Percentiles rank a stretch among this genome's conserved stretches.
These are phyloP conservation scores for Saturnispora sekii DNA, from an alignment of 805 yeast species.

Conservation along the genomic window DNA sequence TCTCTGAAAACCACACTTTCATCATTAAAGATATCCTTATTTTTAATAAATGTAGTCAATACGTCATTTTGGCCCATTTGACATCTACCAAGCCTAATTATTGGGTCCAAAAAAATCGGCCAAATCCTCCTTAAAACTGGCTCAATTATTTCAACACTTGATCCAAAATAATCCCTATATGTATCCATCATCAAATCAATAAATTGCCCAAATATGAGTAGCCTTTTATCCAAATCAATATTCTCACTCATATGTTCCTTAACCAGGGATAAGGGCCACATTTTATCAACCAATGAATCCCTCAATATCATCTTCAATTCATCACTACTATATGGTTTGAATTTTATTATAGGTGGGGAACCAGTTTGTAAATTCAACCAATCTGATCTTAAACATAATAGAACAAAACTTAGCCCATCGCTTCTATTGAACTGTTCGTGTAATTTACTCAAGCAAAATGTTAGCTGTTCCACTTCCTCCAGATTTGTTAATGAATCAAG, in stretches of 20 bases:
- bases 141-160: conserved; percentile 30
- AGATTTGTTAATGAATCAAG: conserved; percentile 32
- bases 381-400: conserved; percentile 32
- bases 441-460: conserved; percentile 32
- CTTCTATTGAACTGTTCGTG: conserved; percentile 31
- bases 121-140: conserved; percentile 23
- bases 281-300: conserved; percentile 9
- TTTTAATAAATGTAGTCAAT: conserved; percentile 20
- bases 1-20: conserved; percentile 20
- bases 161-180: conserved; percentile 35
- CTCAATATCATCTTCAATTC: conserved; percentile 31
- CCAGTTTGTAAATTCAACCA: conserved; percentile 30
- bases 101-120: conserved; percentile 24
- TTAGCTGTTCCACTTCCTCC: conserved; percentile 28
- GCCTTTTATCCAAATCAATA: conserved; percentile 12
- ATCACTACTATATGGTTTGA: conserved; percentile 29
- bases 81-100: conserved; percentile 14
- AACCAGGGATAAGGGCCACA: conserved; percentile 11
- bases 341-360: conserved; percentile 32
- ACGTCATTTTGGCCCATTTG: conserved; percentile 21
- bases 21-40: conserved; percentile 18
- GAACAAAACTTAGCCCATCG: conserved; percentile 29
- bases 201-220: conserved; percentile 23
- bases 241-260: not conserved
- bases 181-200: conserved; percentile 37